These are phyloP conservation scores for Alnus rubra DNA, from an alignment of 306 rosid genomes.

Conservation along the genomic window DNA sequence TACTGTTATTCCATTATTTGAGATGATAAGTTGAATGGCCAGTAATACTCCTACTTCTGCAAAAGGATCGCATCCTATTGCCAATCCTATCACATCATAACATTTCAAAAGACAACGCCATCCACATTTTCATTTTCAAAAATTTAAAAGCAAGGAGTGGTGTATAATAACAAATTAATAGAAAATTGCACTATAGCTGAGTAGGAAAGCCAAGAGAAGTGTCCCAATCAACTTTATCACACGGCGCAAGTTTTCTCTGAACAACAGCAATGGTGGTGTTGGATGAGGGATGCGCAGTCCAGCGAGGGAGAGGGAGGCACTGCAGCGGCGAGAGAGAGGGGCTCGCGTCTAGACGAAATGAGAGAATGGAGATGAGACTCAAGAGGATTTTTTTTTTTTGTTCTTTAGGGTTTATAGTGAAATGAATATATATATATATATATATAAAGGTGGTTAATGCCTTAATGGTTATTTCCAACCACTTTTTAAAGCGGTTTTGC, in stretches of 20 bases:
- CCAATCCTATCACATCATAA: not conserved
- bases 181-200: constrained; percentile 30
- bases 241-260: constrained; percentile 69
- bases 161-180: not conserved
- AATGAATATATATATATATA: too few species aligned
- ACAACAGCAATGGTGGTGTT: constrained; percentile 53
- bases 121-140: not conserved
- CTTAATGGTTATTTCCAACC: too few species aligned
- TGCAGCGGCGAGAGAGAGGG: too few species aligned
- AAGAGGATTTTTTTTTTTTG: too few species aligned
- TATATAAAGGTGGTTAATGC: too few species aligned
- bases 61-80: not conserved
- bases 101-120: not conserved
- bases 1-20: not conserved
- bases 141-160: not conserved
- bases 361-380: too few species aligned
- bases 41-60: not conserved
- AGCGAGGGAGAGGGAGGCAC: too few species aligned
- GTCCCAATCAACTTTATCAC: constrained; percentile 66
- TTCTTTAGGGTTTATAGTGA: too few species aligned
- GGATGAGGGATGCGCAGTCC: too few species aligned
- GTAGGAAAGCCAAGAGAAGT: constrained; percentile 77
- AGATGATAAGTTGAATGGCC: not conserved
- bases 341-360: too few species aligned
- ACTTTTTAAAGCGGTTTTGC: too few species aligned